Conservation (phyloP, 1,284 basidiomycete species). For the Nidula niveotomentosa region DNA sequence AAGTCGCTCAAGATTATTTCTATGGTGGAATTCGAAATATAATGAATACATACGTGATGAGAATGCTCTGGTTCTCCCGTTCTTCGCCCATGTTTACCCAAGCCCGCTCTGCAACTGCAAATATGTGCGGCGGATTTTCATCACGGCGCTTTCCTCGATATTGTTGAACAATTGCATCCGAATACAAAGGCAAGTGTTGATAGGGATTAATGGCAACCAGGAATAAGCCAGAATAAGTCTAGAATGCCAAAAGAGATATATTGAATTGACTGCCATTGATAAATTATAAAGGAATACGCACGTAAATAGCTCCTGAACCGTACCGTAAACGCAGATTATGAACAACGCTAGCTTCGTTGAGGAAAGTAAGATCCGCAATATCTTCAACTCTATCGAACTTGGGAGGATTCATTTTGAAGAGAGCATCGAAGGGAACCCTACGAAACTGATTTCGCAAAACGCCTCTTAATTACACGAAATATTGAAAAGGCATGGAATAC, state of each 20-base stretch:
- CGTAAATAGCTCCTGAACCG: conserved; percentile 93
- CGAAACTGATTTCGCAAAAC: conserved; percentile 50
- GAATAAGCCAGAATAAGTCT: conserved; percentile 97
- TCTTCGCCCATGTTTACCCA: conserved; percentile 99
- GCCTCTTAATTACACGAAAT: too few species aligned
- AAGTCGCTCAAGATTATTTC: conserved; percentile 7
- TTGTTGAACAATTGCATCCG: conserved; percentile 88
- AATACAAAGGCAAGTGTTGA: conserved; percentile 90
- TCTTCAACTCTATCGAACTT: conserved; percentile 98
- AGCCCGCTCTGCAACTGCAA: conserved; percentile 95
- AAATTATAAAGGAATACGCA: conserved; percentile 41
- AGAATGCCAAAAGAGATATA: neutral
- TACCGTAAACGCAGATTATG: conserved; percentile 95
- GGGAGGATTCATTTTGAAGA: conserved; percentile 97
- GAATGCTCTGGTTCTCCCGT: conserved; percentile 95
- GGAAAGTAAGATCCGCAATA: conserved; percentile 96
- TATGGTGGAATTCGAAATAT: conserved; percentile 1
- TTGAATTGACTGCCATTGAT: too few species aligned
- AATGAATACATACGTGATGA: conserved; percentile 81
- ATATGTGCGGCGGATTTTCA: conserved; percentile 97
- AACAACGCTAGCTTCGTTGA: conserved; percentile 98
- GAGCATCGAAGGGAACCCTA: conserved; percentile 70
- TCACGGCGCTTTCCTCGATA: conserved; percentile 92
- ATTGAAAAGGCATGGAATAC: conserved; percentile 13
- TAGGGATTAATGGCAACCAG: conserved; percentile 99